Percentiles rank a stretch among this genome's conserved stretches.
Conservation (phyloP, 2,329 filamentous ascomycete genomes). For the Cadophora gregata region DNA sequence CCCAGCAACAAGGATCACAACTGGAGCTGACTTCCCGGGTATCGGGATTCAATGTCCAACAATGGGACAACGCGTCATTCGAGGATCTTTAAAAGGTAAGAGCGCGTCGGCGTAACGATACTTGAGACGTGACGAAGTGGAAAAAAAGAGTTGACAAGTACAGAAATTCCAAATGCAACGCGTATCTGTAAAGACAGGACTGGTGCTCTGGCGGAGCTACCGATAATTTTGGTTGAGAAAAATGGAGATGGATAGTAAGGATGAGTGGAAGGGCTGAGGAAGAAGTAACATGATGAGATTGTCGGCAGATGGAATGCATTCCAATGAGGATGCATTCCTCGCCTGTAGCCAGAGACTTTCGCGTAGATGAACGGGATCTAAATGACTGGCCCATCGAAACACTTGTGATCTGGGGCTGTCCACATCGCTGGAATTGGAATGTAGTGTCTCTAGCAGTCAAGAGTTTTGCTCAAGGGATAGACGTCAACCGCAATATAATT, state of each 20-base stretch:
- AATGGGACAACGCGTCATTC: not conserved
- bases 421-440: slow-evolving; percentile 9
- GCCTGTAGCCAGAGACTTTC: not conserved
- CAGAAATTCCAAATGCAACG: slow-evolving; percentile 1
- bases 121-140: not conserved
- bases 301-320: slow-evolving; percentile 24
- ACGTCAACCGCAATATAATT: not conserved
- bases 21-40: not conserved
- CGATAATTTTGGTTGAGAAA: not conserved
- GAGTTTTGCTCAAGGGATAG: slow-evolving; percentile 1
- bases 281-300: slow-evolving; percentile 19
- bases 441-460: not conserved
- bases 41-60: not conserved
- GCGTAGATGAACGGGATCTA: not conserved
- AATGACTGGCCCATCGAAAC: not conserved
- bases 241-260: not conserved
- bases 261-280: slow-evolving; percentile 1
- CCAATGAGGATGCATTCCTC: slow-evolving; percentile 28
- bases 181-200: slow-evolving; percentile 21
- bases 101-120: slow-evolving; percentile 2
- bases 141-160: not conserved
- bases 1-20: too few species aligned
- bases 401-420: not conserved
- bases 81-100: not conserved
- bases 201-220: slow-evolving; percentile 19